Percentiles rank a stretch among this genome's conserved stretches.
These are phyloP conservation scores for Pseudocohnilembus persalinus DNA, from an alignment of 169 alveolate genomes.

Conservation along the genomic window DNA sequence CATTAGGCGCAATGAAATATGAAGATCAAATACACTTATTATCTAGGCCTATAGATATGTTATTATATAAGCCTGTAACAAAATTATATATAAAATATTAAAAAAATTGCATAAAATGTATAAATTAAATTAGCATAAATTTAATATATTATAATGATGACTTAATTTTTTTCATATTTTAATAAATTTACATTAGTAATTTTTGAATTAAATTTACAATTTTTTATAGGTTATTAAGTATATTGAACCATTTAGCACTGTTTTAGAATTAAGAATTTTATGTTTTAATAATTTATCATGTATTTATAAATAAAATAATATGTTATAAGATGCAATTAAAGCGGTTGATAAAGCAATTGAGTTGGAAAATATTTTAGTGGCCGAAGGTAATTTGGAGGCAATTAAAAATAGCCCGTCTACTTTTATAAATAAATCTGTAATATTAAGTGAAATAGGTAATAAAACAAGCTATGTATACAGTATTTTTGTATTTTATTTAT, in stretches of 20 bases:
- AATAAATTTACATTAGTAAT: no score
- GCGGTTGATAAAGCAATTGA: slow-evolving; percentile 23
- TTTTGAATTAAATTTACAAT: no score
- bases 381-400: slow-evolving; percentile 5
- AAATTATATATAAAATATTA: no score
- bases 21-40: slow-evolving; percentile 9
- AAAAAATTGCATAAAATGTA: no score
- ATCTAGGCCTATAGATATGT: slow-evolving; percentile 18
- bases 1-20: not conserved
- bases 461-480: not conserved
- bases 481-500: no score
- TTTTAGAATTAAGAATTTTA: slow-evolving; percentile 20
- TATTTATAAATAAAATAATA: slow-evolving; percentile 4
- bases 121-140: not conserved
- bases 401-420: slow-evolving; percentile 16
- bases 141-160: not conserved
- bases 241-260: slow-evolving; percentile 3
- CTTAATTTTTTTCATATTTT: no score
- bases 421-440: slow-evolving; percentile 12
- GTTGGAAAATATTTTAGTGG: slow-evolving; percentile 16
- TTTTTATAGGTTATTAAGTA: not conserved
- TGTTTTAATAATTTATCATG: slow-evolving; percentile 19
- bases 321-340: slow-evolving; percentile 14
- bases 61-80: slow-evolving; percentile 10
- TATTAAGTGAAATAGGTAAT: not conserved